Evolutionary conservation across 2,329 filamentous ascomycete species (phyloP).

Genomic region (Colletotrichum graminicola): DNA sequence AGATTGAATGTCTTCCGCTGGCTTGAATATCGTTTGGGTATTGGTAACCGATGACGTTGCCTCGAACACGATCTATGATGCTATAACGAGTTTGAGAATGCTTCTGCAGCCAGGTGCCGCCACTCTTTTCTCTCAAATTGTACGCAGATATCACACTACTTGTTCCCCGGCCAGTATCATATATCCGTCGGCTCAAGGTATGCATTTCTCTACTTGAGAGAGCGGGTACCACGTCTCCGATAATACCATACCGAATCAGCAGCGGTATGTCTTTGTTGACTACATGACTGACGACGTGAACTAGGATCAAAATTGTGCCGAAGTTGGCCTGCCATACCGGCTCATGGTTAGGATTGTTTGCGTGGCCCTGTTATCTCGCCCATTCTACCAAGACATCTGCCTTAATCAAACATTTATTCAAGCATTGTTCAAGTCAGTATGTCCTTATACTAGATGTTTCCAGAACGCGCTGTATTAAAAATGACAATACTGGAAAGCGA

Average conservation of each 20-base stretch:
- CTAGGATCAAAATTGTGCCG: too few species aligned
- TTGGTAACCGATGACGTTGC: neutral
- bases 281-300: neutral
- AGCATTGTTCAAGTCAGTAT: too few species aligned
- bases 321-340: too few species aligned
- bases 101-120: neutral
- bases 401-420: too few species aligned
- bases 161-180: neutral
- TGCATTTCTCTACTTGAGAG: neutral
- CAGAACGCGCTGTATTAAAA: too few species aligned
- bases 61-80: neutral
- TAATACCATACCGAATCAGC: neutral
- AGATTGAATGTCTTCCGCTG: neutral
- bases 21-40: neutral
- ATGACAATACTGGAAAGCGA: too few species aligned
- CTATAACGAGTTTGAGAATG: neutral
- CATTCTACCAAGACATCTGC: too few species aligned
- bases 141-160: neutral
- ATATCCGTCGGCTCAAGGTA: neutral
- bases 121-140: neutral
- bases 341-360: too few species aligned
- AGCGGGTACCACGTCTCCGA: neutral
- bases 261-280: neutral
- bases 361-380: too few species aligned
- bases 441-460: too few species aligned